Evolutionary conservation across 2,329 filamentous ascomycete species (phyloP), one percentile per base, ranked within the genome.

Genomic region (Talaromyces sp.): DNA sequence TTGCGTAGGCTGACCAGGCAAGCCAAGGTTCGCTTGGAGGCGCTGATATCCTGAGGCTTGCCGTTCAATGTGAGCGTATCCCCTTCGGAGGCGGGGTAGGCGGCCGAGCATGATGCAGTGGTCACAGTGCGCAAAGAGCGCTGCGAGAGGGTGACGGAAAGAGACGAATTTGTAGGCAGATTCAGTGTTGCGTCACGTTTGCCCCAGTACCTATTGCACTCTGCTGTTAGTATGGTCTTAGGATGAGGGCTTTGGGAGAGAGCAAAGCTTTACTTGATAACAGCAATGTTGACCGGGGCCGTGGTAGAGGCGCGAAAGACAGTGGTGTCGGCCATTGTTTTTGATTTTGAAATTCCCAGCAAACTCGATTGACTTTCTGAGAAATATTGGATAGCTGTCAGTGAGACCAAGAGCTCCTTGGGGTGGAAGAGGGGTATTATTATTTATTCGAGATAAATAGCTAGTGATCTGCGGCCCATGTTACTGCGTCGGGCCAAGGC

Each of bases 221-320:
- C 11, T 27, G 17, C 8, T 10, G 48, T 52, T 26, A 52, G 48
- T 7, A 27, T 31, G 26, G 29, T 29, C 48, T 14, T 29, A 3
- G 46, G 63, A 56, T 4, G 43, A 19, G 43, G 43, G 8, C 43
- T 5, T 53, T 63, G 60, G 57, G 60, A 65, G 59, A 52, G 58
- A 63, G 65, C 67, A 59, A 64, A 63, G 31, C 55, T 72, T 68
- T 78, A 95, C 89, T 97, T 97, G 80, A 97, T 94, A 61, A 97
- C 92, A 66, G 93, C 93, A 74, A 97, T 97, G 81, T 97, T 97
- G 72, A 97, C 93, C 14, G 93, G 94, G 46, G 94, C 94, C 65
- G 92, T 97, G 62, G 94, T 97, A 81, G 90, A 97, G 68, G 94
- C 91, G 70, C 92, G 89, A 81, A 95, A 92, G 70, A 97, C 84